Evolutionary conservation across 371 early-diverging fungal species (phyloP).

Genomic region (Amoeboaphelidium protococcarum): DNA sequence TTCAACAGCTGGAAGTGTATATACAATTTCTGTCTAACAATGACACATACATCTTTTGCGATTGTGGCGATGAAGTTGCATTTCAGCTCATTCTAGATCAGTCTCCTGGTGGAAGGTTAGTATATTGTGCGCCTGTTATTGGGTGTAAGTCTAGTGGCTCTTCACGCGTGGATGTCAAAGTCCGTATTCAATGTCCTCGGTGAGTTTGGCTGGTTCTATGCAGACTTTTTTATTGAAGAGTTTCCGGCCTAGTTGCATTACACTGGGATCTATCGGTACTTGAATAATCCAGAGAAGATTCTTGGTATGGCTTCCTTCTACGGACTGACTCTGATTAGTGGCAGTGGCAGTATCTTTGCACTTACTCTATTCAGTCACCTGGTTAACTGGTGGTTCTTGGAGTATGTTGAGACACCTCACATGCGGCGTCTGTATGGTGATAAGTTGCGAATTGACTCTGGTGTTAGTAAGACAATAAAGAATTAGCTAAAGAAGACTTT

Average conservation of each 20-base stretch:
- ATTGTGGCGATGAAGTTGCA: slow-evolving; percentile 24
- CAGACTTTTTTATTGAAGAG: slow-evolving; percentile 57
- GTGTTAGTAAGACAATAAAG: not conserved
- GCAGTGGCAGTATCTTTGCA: slow-evolving; percentile 38
- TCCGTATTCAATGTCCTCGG: slow-evolving; percentile 68
- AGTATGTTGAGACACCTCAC: slow-evolving; percentile 59
- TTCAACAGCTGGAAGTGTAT: slow-evolving; percentile 79
- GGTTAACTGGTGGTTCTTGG: slow-evolving; percentile 18
- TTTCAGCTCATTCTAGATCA: too few relatives aligned
- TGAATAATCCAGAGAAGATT: slow-evolving; percentile 67
- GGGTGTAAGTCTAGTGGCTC: slow-evolving; percentile 25
- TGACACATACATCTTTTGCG: slow-evolving; percentile 60
- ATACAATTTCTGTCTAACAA: slow-evolving; percentile 57
- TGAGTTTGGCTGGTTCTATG: slow-evolving; percentile 74
- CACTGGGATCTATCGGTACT: slow-evolving; percentile 20
- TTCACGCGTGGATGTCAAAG: slow-evolving; percentile 59
- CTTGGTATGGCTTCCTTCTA: slow-evolving; percentile 11
- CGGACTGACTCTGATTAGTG: slow-evolving; percentile 58
- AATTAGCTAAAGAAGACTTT: not conserved
- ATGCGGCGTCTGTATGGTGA: slow-evolving; percentile 14
- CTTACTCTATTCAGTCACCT: slow-evolving; percentile 27
- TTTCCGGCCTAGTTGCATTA: slow-evolving; percentile 11
- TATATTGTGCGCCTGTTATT: slow-evolving; percentile 26
- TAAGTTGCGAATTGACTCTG: not conserved
- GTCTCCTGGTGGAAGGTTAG: slow-evolving; percentile 40